Base-by-base conservation (phyloP, 345 rosid genomes). In the Populus nigra region DNA sequence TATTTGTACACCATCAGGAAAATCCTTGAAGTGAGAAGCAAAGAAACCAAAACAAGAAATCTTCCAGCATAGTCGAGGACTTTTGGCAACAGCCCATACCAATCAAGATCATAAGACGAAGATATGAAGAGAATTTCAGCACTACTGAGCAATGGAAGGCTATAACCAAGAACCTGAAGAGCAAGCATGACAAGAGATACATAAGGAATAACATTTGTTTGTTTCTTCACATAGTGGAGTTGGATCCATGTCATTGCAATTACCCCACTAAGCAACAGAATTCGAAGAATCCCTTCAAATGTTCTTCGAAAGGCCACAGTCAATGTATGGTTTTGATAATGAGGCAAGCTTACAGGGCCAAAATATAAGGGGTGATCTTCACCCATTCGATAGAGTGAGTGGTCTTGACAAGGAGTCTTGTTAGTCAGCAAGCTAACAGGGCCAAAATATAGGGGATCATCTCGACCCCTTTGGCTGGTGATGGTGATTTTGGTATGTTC, bases 101-200 rank as follows among this genome's bases (percentile, higher is more conserved):
- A 13, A 41, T 13, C 50, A 69, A 4, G 15, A 27, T 27, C 22
- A 69, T 69, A 41, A 3, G 50, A 41, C 7, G 31, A 38, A 59
- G 10, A 12, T 73, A 2, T 33, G 31, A 47, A 31, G 8, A 33
- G 74, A 49, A 27, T 22, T 11, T 73, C 76, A 53, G 43, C 2
- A 12, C 69, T 35, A n/a, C 49, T 65, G 78, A 77, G 23, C 38
- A 82, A 31, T 43, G 73, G 76, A 16, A 69, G 39, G 61, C 61
- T 18, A 57, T 74, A 82, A 7, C 72, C 76, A 15, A 49, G 39
- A 63, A 65, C 68, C 68, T 74, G 79, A 55, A 74, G 53, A 25
- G 39, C 29, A 35, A 82, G 73, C 78, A 78, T 82, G 53, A 57
- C 72, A 20, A 82, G 65, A 35, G 76, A 82, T 16, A 74, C 10